phyloP scores from a whole-genome alignment of 495 filamentous ascomycete genomes.

The Venustampulla echinocandica region DNA sequence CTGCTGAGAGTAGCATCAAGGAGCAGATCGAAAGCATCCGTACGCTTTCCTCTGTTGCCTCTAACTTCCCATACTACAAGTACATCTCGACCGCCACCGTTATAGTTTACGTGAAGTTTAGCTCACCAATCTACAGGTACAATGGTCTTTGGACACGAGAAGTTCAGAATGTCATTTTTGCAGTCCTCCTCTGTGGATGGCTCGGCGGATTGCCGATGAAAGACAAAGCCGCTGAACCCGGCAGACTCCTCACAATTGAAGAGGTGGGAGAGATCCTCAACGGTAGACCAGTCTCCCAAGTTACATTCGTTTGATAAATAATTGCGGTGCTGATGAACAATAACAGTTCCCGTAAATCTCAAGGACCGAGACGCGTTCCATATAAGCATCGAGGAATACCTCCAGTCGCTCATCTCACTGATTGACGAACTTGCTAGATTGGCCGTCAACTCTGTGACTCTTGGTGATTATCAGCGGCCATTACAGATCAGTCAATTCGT shows the following conservation, averaged over 20 bases:
- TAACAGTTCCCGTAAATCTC: slow-evolving; percentile 84
- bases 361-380: slow-evolving; percentile 89
- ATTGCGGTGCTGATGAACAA: slow-evolving; percentile 2
- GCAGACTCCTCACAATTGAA: slow-evolving; percentile 76
- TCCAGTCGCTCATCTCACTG: slow-evolving; percentile 73
- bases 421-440: slow-evolving; percentile 79
- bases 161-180: slow-evolving; percentile 71
- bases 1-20: slow-evolving; percentile 47
- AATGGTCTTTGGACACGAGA: slow-evolving; percentile 77
- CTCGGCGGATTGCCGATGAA: slow-evolving; percentile 52
- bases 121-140: slow-evolving; percentile 38
- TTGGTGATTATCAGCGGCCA: slow-evolving; percentile 79
- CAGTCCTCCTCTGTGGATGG: slow-evolving; percentile 68
- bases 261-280: slow-evolving; percentile 70
- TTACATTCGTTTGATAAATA: neutral
- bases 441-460: slow-evolving; percentile 91
- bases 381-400: slow-evolving; percentile 92
- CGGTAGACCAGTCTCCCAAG: slow-evolving; percentile 35
- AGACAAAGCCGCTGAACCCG: slow-evolving; percentile 26
- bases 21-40: slow-evolving; percentile 46
- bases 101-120: neutral
- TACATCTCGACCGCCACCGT: slow-evolving; percentile 21
- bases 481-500: slow-evolving; percentile 82
- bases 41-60: slow-evolving; percentile 60
- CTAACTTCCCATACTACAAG: slow-evolving; percentile 90